Evolutionary conservation across 805 yeast genomes (phyloP).

Genomic region (Metschnikowia sp.): DNA sequence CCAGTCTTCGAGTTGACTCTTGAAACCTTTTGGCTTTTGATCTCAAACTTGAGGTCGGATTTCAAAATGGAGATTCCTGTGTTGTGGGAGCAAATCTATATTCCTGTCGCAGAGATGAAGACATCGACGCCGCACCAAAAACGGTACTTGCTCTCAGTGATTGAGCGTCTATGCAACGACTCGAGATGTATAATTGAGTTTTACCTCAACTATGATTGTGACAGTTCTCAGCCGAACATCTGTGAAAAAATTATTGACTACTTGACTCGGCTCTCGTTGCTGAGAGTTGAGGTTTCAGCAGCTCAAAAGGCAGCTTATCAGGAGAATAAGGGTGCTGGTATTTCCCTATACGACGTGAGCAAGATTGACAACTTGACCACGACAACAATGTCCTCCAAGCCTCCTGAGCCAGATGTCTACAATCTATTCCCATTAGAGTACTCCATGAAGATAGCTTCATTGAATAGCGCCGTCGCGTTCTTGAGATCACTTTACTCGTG

Average conservation of each 20-base stretch:
- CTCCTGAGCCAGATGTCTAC: constrained; percentile 55
- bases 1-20: constrained; percentile 89
- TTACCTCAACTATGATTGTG: constrained; percentile 94
- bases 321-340: constrained; percentile 45
- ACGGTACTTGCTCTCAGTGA: constrained; percentile 75
- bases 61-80: constrained; percentile 94
- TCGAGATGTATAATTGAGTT: constrained; percentile 90
- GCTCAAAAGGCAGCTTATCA: constrained; percentile 53
- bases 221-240: constrained; percentile 71
- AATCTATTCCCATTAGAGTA: constrained; percentile 70
- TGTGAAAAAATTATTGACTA: constrained; percentile 81
- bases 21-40: constrained; percentile 89
- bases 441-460: constrained; percentile 76
- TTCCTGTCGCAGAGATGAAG: constrained; percentile 90
- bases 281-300: constrained; percentile 68
- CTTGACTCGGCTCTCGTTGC: constrained; percentile 66
- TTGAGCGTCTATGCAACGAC: constrained; percentile 80
- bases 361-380: constrained; percentile 77
- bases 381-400: constrained; percentile 52
- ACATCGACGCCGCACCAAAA: constrained; percentile 92
- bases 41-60: constrained; percentile 78
- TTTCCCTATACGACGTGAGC: constrained; percentile 70
- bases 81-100: constrained; percentile 85
- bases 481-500: constrained; percentile 78
- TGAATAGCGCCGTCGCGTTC: constrained; percentile 77